phyloP scores from a whole-genome alignment of 768 basidiomycete species.

The Auriculariales sp. region DNA sequence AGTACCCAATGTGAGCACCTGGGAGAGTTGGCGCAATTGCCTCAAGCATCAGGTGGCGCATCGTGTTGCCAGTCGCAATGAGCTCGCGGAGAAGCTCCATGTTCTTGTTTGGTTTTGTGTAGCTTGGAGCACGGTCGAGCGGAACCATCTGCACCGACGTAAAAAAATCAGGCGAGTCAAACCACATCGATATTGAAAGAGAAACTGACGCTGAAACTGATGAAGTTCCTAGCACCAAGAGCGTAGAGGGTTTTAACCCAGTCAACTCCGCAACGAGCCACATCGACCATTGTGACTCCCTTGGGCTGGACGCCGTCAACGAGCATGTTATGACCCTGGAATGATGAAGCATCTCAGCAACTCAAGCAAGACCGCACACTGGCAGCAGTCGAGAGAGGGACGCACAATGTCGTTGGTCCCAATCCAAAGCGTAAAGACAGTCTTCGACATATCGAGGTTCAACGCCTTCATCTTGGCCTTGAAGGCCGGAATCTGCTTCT shows the following conservation, averaged over 20 bases:
- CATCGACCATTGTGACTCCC: constrained; percentile 41
- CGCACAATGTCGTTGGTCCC: constrained; percentile 5
- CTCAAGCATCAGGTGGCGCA: constrained; percentile 36
- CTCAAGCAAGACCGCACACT: too few species aligned
- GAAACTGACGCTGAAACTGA: constrained; percentile 37
- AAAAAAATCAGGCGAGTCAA: neutral
- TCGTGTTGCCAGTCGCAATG: constrained; percentile 32
- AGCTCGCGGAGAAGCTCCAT: constrained; percentile 36
- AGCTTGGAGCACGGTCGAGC: constrained; percentile 18
- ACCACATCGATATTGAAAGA: neutral
- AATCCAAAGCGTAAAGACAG: constrained; percentile 3
- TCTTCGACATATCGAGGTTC: neutral
- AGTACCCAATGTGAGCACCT: constrained; percentile 38
- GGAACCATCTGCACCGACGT: constrained; percentile 35
- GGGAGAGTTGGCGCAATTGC: constrained; percentile 30
- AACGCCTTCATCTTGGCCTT: neutral
- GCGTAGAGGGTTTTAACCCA: constrained; percentile 43
- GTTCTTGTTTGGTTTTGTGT: constrained; percentile 14
- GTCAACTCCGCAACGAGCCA: constrained; percentile 41
- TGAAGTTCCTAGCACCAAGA: constrained; percentile 47
- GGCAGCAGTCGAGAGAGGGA: too few species aligned
- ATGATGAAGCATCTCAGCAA: too few species aligned
- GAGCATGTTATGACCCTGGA: constrained; percentile 33
- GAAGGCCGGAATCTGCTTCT: neutral
- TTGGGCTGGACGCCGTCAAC: constrained; percentile 30